Evolutionary conservation across 495 filamentous ascomycete genomes (phyloP).

Genomic region (Neurospora sp.): DNA sequence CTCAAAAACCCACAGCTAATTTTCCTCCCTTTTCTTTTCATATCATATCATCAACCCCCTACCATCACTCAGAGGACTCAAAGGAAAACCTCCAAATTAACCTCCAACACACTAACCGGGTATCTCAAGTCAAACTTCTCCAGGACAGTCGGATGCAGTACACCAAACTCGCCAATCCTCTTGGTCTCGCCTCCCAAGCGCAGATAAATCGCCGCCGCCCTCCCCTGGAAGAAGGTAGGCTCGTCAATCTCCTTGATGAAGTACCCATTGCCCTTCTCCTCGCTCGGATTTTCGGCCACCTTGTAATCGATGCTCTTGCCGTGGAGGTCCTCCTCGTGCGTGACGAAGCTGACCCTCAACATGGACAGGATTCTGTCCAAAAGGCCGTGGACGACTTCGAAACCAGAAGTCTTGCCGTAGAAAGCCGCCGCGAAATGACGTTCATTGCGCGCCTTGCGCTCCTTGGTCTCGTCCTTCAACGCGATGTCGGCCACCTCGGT

Average conservation of each 20-base stretch:
- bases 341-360: slow-evolving; percentile 75
- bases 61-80: slow-evolving; percentile 22
- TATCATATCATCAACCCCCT: no score
- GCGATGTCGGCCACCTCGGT: slow-evolving; percentile 90
- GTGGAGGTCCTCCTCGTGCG: slow-evolving; percentile 57
- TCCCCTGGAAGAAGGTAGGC: slow-evolving; percentile 81
- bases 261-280: slow-evolving; percentile 51
- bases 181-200: slow-evolving; percentile 58
- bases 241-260: slow-evolving; percentile 91
- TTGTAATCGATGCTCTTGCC: slow-evolving; percentile 38
- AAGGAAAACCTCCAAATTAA: slow-evolving; percentile 93
- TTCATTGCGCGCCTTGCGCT: slow-evolving; percentile 85
- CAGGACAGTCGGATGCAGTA: slow-evolving; percentile 84
- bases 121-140: slow-evolving; percentile 91
- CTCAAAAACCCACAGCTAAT: no score
- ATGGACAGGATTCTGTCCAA: slow-evolving; percentile 87
- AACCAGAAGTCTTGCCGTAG: slow-evolving; percentile 90
- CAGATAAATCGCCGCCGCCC: slow-evolving; percentile 73
- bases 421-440: slow-evolving; percentile 90
- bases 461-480: slow-evolving; percentile 68
- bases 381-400: slow-evolving; percentile 92
- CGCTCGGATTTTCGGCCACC: slow-evolving; percentile 39
- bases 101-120: slow-evolving; percentile 88
- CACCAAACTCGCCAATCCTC: slow-evolving; percentile 80
- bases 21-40: no score